Conservation (phyloP, 1,139 yeast species). For the Debaryomyces sp. region DNA sequence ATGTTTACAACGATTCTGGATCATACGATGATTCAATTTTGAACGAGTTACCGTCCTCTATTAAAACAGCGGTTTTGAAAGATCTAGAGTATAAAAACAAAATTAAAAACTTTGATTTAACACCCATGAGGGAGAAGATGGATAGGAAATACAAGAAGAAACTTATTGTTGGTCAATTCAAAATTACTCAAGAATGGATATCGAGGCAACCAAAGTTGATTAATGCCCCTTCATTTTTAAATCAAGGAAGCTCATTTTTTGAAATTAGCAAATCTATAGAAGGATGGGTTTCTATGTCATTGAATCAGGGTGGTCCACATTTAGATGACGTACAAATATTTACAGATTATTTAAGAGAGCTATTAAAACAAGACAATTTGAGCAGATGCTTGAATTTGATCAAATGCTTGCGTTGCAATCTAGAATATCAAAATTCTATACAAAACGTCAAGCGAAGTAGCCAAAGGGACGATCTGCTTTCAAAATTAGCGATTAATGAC, state of each 20-base stretch:
- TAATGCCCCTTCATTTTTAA: conserved; percentile 38
- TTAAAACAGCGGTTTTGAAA: conserved; percentile 42
- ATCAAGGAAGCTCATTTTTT: conserved; percentile 28
- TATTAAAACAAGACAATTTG: conserved; percentile 22
- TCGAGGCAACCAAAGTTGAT: conserved; percentile 22
- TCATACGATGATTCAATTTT: conserved; percentile 45
- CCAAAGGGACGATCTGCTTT: not conserved
- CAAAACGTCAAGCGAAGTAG: not conserved
- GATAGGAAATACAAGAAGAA: conserved; percentile 20
- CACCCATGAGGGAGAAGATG: conserved; percentile 35
- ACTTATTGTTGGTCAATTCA: conserved; percentile 2
- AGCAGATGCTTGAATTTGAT: conserved; percentile 27
- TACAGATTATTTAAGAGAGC: conserved; percentile 23
- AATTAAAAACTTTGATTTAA: conserved; percentile 29
- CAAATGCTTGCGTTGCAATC: conserved; percentile 17
- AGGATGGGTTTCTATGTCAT: conserved; percentile 53
- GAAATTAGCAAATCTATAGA: conserved; percentile 40
- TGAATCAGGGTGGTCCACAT: conserved; percentile 58
- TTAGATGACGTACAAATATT: conserved; percentile 53
- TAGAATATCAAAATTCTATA: conserved; percentile 16
- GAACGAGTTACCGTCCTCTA: conserved; percentile 49
- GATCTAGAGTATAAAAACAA: conserved; percentile 39
- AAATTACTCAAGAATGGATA: conserved; percentile 30
- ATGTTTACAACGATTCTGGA: conserved; percentile 20
- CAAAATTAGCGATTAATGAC: conserved; percentile 5